Conservation (phyloP, 176 grass and related monocot genomes). For the Echinochloa phyllopogon region DNA sequence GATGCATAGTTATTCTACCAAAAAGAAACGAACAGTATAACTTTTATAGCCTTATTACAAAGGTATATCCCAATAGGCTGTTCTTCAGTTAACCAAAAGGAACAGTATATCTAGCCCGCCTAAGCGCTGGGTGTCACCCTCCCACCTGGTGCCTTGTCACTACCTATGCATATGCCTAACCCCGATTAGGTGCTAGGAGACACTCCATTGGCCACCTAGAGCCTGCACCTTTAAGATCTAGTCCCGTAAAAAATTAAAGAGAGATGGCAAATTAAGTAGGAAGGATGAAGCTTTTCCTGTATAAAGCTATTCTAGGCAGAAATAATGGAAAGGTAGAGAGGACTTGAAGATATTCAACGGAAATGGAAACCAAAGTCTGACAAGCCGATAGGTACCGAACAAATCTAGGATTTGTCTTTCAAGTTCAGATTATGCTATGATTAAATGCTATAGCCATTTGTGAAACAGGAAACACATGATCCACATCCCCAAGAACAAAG, state of each 20-base stretch:
- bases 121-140: background rate
- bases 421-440: slow-evolving; percentile 13
- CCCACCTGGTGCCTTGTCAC: background rate
- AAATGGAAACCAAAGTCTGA: background rate
- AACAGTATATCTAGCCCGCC: background rate
- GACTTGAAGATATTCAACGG: background rate
- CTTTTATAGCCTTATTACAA: background rate
- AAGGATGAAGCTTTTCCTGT: background rate
- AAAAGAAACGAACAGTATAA: background rate
- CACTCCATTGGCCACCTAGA: background rate
- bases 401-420: background rate
- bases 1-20: background rate
- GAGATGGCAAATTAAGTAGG: background rate
- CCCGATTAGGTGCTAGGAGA: background rate
- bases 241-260: background rate
- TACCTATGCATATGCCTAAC: background rate
- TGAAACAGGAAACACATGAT: background rate
- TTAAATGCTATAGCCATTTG: background rate
- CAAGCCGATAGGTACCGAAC: background rate
- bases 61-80: background rate
- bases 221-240: background rate
- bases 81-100: background rate
- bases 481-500: background rate
- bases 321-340: slow-evolving; percentile 26
- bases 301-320: background rate